A percentile compares a stretch with the other conserved stretches of the same genome.
phyloP scores from a whole-genome alignment of 192 early-diverging fungal species.

The Backusella circina region DNA sequence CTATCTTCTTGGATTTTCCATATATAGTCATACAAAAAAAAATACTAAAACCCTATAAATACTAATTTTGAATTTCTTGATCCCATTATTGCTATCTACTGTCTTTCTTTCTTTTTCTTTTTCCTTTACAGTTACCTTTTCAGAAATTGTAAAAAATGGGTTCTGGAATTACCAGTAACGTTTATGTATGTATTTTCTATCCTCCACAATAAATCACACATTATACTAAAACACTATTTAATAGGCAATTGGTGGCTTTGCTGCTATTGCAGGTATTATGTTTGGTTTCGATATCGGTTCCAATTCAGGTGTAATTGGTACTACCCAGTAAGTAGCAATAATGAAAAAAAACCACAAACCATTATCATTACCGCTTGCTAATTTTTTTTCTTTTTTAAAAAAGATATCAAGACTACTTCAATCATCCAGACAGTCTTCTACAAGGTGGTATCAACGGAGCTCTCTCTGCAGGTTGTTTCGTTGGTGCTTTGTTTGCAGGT shows the following conservation, averaged over 20 bases:
- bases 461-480: conserved; percentile 71
- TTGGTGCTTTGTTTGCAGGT: conserved; percentile 68
- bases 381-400: not conserved
- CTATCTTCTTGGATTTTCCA: not conserved
- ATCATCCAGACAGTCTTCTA: conserved; percentile 42
- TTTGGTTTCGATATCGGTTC: conserved; percentile 53
- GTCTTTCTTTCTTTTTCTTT: not conserved
- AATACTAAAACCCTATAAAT: not conserved
- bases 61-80: conserved; percentile 1
- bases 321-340: conserved; percentile 9
- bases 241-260: conserved; percentile 41
- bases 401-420: conserved; percentile 56
- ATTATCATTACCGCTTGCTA: not conserved
- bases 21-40: not conserved
- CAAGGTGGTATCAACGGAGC: conserved; percentile 65
- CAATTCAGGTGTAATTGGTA: conserved; percentile 43
- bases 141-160: not conserved
- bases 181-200: conserved; percentile 4
- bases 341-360: not conserved
- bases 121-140: not conserved
- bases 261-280: conserved; percentile 52
- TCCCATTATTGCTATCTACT: conserved; percentile 1
- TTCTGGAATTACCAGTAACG: not conserved
- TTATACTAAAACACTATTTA: not conserved
- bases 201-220: not conserved